These are phyloP conservation scores for Rutstroemia sydowiana DNA, from an alignment of 2,329 filamentous ascomycete genomes.

Conservation along the genomic window DNA sequence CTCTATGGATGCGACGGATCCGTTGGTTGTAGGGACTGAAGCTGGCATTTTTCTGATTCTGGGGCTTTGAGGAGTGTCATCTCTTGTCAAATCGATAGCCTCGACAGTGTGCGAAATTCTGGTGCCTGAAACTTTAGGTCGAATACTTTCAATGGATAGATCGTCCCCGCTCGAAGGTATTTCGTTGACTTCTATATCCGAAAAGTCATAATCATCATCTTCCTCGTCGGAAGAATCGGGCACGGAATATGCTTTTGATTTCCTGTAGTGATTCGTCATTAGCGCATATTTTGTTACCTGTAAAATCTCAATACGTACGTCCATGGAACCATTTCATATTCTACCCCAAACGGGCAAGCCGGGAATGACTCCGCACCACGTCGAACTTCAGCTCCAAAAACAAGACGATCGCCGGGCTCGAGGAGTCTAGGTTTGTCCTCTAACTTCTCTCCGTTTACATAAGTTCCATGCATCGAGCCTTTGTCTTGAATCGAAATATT, in stretches of 20 bases:
- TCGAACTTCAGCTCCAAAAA: constrained; percentile 42
- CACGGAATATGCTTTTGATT: constrained; percentile 22
- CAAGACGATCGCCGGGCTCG: constrained; percentile 33
- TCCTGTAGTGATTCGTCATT: constrained; percentile 13
- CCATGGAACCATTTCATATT: constrained; percentile 20
- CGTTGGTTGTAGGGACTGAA: neutral
- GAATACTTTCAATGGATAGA: constrained; percentile 20
- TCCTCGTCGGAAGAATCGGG: constrained; percentile 27
- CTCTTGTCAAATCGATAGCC: constrained; percentile 27
- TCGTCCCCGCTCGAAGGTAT: constrained; percentile 23
- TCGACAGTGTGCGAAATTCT: constrained; percentile 18
- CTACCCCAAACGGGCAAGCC: constrained; percentile 26
- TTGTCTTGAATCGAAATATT: constrained; percentile 45
- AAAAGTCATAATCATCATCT: constrained; percentile 25
- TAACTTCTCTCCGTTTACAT: constrained; percentile 41
- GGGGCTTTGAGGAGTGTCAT: constrained; percentile 20
- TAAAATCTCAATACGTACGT: constrained; percentile 18
- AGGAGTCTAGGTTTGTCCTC: constrained; percentile 24
- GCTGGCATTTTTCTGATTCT: neutral
- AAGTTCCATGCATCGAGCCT: constrained; percentile 56
- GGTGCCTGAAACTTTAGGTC: neutral
- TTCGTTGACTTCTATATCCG: constrained; percentile 20
- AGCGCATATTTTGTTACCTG: neutral
- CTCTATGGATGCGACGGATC: neutral
- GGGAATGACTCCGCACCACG: constrained; percentile 37